Conservation (phyloP, 2,329 filamentous ascomycete genomes). For the Aspergillus puulaauensis region DNA sequence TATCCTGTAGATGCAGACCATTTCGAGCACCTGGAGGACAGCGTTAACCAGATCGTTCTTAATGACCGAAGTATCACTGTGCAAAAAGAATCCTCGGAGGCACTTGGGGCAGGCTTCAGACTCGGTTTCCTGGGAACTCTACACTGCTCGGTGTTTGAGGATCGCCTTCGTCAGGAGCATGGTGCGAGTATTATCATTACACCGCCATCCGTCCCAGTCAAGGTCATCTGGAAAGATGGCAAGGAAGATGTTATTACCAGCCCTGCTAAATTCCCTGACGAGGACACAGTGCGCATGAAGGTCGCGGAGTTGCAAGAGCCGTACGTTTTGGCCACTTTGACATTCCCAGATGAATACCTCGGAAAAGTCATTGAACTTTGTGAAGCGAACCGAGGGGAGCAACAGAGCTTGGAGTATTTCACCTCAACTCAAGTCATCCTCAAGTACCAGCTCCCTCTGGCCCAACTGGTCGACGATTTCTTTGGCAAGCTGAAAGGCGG, state of each 20-base stretch:
- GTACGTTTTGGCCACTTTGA: constrained; percentile 80
- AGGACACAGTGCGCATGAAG: constrained; percentile 55
- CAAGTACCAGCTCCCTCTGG: constrained; percentile 84
- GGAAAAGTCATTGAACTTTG: constrained; percentile 94
- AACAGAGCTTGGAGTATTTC: constrained; percentile 87
- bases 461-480: constrained; percentile 91
- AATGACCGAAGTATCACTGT: constrained; percentile 95
- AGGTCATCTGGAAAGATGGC: constrained; percentile 77
- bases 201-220: constrained; percentile 90
- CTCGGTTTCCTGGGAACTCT: constrained; percentile 94
- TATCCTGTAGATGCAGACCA: constrained; percentile 91
- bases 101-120: constrained; percentile 89
- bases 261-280: constrained; percentile 83
- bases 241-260: constrained; percentile 77
- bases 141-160: constrained; percentile 98
- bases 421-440: constrained; percentile 89
- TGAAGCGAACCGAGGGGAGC: constrained; percentile 82
- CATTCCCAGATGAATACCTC: constrained; percentile 88
- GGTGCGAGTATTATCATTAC: constrained; percentile 95
- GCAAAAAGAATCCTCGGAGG: constrained; percentile 91
- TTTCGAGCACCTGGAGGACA: constrained; percentile 84
- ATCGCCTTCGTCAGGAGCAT: constrained; percentile 89
- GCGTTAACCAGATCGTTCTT: constrained; percentile 87
- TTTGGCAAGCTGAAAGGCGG: constrained; percentile 94
- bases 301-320: constrained; percentile 67